A percentile compares a stretch with the other conserved stretches of the same genome.
Evolutionary conservation across 148 eudicot species (phyloP).

Genomic region (Cornus suecica): DNA sequence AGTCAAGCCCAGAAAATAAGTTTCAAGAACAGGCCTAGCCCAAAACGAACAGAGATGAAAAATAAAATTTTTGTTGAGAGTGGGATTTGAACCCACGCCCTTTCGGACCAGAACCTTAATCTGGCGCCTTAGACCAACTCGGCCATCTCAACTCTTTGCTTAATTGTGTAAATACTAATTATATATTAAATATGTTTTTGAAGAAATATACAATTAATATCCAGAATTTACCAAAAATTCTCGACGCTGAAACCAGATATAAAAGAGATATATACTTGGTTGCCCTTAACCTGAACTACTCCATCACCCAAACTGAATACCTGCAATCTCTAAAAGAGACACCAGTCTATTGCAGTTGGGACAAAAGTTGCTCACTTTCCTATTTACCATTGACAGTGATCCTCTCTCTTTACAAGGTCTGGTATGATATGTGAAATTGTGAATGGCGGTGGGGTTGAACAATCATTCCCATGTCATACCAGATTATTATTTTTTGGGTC

Average conservation of each 20-base stretch:
- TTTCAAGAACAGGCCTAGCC: neutral
- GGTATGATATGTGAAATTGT: too few relatives aligned
- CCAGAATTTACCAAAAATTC: too few relatives aligned
- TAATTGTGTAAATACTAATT: too few relatives aligned
- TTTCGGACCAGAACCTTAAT: conserved; percentile 99
- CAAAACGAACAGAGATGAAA: neutral
- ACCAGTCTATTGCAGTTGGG: neutral
- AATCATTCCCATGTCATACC: too few relatives aligned
- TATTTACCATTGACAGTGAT: too few relatives aligned
- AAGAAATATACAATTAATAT: too few relatives aligned
- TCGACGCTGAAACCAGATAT: too few relatives aligned
- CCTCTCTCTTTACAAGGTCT: too few relatives aligned
- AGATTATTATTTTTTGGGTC: too few relatives aligned
- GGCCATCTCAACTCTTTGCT: conserved; percentile 53
- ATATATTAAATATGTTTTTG: neutral
- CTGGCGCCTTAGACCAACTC: conserved; percentile 99
- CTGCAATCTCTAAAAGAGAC: neutral
- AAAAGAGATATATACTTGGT: neutral
- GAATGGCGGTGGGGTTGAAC: too few relatives aligned
- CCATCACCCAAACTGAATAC: conserved; percentile 4
- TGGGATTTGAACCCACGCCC: conserved; percentile 99
- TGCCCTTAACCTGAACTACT: neutral
- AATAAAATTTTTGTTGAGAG: conserved; percentile 82
- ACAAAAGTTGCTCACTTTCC: neutral
- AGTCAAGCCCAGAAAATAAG: too few relatives aligned